Conservation (phyloP, 164 flowering plant genomes). For the Magnolia changhungtana region DNA sequence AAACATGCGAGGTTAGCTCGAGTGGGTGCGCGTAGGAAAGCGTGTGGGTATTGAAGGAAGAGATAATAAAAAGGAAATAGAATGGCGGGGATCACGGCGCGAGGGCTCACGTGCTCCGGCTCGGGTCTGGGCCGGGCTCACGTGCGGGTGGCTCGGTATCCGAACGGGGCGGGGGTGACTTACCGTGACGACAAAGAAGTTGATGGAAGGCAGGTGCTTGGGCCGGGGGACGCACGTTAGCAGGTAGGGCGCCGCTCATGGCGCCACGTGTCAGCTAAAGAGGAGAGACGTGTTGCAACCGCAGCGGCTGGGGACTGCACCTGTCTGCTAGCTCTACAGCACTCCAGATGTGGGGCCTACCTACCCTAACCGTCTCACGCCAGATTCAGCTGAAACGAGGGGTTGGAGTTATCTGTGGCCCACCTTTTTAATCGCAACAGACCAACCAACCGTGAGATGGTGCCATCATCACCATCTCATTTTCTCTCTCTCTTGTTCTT, state of each 20-base stretch:
- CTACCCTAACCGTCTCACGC: background rate
- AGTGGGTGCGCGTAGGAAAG: background rate
- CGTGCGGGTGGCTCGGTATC: background rate
- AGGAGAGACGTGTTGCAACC: background rate
- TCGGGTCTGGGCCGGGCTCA: background rate
- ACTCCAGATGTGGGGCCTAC: background rate
- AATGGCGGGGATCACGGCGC: background rate
- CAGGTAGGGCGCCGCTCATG: background rate
- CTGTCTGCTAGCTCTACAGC: background rate
- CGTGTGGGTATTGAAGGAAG: background rate
- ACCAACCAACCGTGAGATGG: constrained; percentile 4
- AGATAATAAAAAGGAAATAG: background rate
- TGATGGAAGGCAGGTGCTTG: background rate
- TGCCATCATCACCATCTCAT: background rate
- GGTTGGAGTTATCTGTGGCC: background rate
- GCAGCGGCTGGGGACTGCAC: background rate
- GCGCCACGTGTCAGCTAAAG: background rate
- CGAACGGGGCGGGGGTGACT: background rate
- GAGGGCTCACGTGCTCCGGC: background rate
- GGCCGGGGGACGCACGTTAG: background rate
- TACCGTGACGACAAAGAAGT: constrained; percentile 7
- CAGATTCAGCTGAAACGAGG: background rate
- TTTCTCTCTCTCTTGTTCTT: background rate
- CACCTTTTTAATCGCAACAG: constrained; percentile 4
- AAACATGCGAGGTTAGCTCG: background rate